phyloP scores from a whole-genome alignment of 176 grass and related monocot species.

The Pontederia paniculata region DNA sequence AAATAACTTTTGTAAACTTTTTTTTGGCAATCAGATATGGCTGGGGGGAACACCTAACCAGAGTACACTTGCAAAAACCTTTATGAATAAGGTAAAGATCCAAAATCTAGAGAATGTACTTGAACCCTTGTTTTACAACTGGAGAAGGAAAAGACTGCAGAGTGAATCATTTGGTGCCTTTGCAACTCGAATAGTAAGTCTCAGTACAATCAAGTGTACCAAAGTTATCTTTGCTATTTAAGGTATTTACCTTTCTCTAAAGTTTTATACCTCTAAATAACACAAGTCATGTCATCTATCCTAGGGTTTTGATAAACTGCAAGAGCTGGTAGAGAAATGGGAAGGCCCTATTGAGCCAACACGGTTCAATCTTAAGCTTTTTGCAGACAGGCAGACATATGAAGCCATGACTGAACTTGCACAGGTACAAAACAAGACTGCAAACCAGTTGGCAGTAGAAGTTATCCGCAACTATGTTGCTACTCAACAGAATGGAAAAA shows the following conservation, averaged over 20 bases:
- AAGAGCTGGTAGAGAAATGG: constrained; percentile 58
- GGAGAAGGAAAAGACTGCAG: constrained; percentile 45
- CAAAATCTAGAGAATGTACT: constrained; percentile 93
- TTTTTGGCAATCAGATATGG: constrained; percentile 48
- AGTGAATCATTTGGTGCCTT: constrained; percentile 94
- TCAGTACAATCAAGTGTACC: not conserved
- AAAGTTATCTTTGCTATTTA: not conserved
- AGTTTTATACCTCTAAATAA: not conserved
- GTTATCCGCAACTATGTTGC: constrained; percentile 5
- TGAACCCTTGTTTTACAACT: constrained; percentile 80
- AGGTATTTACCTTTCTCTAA: constrained; percentile 6
- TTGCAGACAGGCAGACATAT: not conserved
- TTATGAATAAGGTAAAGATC: constrained; percentile 95
- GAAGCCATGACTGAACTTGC: not conserved
- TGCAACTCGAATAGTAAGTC: constrained; percentile 48
- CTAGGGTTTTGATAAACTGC: constrained; percentile 88
- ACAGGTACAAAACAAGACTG: not conserved
- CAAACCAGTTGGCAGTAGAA: not conserved
- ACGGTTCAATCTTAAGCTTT: constrained; percentile 1
- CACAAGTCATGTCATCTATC: not conserved
- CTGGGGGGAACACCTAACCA: constrained; percentile 91
- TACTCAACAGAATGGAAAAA: not conserved
- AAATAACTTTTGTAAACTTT: not conserved
- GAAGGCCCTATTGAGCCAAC: constrained; percentile 2
- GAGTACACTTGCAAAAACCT: constrained; percentile 58